These are phyloP conservation scores for Pontederia crassipes DNA, from an alignment of 176 grass and related monocot genomes.

Conservation along the genomic window DNA sequence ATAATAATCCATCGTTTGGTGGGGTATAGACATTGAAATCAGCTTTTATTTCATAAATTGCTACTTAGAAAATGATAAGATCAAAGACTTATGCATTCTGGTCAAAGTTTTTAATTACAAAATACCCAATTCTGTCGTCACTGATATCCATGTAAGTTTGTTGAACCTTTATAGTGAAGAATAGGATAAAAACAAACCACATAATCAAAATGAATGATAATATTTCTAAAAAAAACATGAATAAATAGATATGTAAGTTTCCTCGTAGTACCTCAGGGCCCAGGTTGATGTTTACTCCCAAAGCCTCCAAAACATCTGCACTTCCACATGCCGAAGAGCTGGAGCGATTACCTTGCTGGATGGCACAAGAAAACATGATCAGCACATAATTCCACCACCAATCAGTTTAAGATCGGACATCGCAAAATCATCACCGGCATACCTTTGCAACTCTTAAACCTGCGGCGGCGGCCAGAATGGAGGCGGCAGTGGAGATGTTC, in stretches of 20 bases:
- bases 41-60: no score
- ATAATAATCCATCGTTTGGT: no score
- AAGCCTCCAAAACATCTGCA: slow-evolving; percentile 73
- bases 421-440: not conserved
- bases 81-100: no score
- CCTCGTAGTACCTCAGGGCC: slow-evolving; percentile 58
- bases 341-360: slow-evolving; percentile 89
- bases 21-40: no score
- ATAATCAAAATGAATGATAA: no score
- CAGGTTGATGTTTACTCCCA: slow-evolving; percentile 79
- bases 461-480: slow-evolving; percentile 73
- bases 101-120: no score
- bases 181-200: no score
- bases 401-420: not conserved
- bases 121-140: no score
- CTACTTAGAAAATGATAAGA: no score
- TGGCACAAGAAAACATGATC: slow-evolving; percentile 10
- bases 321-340: slow-evolving; percentile 97
- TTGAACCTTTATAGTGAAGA: no score
- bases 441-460: slow-evolving; percentile 90
- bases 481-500: slow-evolving; percentile 95
- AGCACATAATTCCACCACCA: not conserved
- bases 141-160: no score
- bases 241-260: not conserved
- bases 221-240: no score